Conservation (phyloP, 2,329 filamentous ascomycete species). For the Colletotrichum sidae region DNA sequence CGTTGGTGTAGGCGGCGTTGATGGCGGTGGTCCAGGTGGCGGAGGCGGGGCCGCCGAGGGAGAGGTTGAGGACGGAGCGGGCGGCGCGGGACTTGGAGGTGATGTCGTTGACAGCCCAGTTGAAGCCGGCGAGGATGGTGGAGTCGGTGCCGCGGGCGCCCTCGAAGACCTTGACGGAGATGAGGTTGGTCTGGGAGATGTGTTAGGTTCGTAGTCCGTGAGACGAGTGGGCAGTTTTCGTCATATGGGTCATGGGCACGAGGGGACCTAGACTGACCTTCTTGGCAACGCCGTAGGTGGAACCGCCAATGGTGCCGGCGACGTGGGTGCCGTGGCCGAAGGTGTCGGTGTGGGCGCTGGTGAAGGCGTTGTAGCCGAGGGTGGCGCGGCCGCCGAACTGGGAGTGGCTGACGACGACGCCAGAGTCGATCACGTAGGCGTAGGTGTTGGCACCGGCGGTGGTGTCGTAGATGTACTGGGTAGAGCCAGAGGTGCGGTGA, state of each 20-base stretch:
- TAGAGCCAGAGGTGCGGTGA: slow-evolving; percentile 47
- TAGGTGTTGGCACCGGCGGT: slow-evolving; percentile 55
- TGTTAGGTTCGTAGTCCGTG: background rate
- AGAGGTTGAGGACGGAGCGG: slow-evolving; percentile 67
- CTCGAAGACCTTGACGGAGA: slow-evolving; percentile 60
- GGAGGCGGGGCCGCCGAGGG: slow-evolving; percentile 60
- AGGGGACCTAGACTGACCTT: slow-evolving; percentile 38
- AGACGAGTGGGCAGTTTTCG: background rate
- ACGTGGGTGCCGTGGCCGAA: slow-evolving; percentile 61
- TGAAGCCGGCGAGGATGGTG: slow-evolving; percentile 48
- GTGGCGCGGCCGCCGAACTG: slow-evolving; percentile 58
- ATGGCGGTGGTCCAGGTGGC: slow-evolving; percentile 61
- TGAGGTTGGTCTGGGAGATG: slow-evolving; percentile 44
- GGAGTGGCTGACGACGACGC: slow-evolving; percentile 59
- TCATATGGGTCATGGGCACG: too few species aligned
- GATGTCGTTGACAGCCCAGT: slow-evolving; percentile 60
- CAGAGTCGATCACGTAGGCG: slow-evolving; percentile 67
- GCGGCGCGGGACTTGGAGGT: slow-evolving; percentile 51
- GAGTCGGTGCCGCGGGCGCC: slow-evolving; percentile 43
- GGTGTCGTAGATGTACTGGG: slow-evolving; percentile 55
- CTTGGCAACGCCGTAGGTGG: slow-evolving; percentile 60
- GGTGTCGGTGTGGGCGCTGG: slow-evolving; percentile 48
- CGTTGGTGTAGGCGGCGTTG: slow-evolving; percentile 55
- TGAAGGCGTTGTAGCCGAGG: slow-evolving; percentile 50
- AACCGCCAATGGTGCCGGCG: slow-evolving; percentile 58